Percentiles rank a stretch among this genome's conserved stretches.
Conservation (phyloP, 768 basidiomycete genomes). For the Lactarius quietus region DNA sequence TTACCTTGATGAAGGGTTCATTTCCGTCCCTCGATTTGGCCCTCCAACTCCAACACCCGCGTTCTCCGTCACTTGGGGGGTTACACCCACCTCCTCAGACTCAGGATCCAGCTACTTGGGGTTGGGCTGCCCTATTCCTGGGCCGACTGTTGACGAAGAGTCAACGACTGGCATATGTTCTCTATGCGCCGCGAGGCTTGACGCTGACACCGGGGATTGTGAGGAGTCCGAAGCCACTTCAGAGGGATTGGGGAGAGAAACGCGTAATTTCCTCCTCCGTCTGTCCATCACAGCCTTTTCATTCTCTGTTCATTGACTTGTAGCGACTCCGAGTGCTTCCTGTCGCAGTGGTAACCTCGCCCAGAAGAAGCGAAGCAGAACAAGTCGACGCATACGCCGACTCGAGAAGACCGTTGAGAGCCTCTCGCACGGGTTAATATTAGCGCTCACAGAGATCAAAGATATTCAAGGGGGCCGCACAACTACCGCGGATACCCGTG, state of each 20-base stretch:
- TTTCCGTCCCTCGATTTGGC: neutral
- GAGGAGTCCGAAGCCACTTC: neutral
- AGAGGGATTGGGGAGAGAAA: neutral
- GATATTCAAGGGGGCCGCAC: too few relatives aligned
- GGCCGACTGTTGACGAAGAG: neutral
- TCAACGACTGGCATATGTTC: slow-evolving; percentile 1
- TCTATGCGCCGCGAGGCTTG: slow-evolving; percentile 2
- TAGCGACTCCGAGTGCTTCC: neutral
- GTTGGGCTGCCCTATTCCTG: neutral
- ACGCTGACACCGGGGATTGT: too few relatives aligned
- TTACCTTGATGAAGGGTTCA: slow-evolving; percentile 2
- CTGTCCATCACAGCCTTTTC: neutral
- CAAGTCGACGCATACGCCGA: neutral
- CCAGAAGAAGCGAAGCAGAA: neutral
- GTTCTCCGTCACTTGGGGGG: neutral
- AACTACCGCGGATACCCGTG: neutral
- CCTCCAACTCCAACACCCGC: neutral
- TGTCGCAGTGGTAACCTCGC: neutral
- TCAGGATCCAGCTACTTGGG: too few relatives aligned
- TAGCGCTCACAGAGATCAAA: slow-evolving; percentile 5
- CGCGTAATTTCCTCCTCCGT: neutral
- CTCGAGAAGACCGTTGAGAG: slow-evolving; percentile 15
- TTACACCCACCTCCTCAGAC: too few relatives aligned
- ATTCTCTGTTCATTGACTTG: neutral
- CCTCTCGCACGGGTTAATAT: slow-evolving; percentile 4